Base-by-base conservation (phyloP, 768 basidiomycete genomes). In the Asterophora lycoperdoides region DNA sequence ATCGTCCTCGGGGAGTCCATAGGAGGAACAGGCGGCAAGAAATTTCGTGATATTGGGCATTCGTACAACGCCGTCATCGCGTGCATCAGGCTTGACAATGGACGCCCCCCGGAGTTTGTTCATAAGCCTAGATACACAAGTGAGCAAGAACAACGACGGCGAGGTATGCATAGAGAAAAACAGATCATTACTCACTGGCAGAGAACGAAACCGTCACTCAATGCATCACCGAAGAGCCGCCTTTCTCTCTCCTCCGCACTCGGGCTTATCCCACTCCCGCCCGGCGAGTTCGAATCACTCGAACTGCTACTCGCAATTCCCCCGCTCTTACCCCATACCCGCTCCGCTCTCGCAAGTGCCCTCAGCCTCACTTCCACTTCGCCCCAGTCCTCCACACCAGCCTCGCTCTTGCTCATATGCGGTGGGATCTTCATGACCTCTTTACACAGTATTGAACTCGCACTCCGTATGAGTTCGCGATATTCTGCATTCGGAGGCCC, bases 131-230 rank as follows among this genome's bases (percentile, higher is more conserved):
- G 7, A 43, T 52, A 41, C 37, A 37, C 47, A 45, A 56, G 45
- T 15, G 23, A 42, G 28, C 18, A 39, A 40, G 32, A n/a, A 44
- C 23, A 42, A 44, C 20, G 33, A n/a, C n/a, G n/a, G n/a, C 14
- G 15, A 55, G 44, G 59, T 46, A 57, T 52, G 58, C 38, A 59
- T 37, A 50, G 47, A 62, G 35, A 55, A 43, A 56, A 46, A 32
- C 18, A 41, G 15, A 48, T 42, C 34, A 44, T 54, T 30, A 83
- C 92, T 70, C 61, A 94, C 93, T 89, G 84, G 81, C 93, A 93
- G 18, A 95, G 75, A 17, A 94, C 79, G 64, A 83, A 86, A 1
- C 93, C 93, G 68, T 95, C 93, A 57, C 81, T 69, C 47, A 94
- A 62, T 0, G 87, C 82, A 46, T 93, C 89, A 29, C 75, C 72